Evolutionary conservation across 176 grass and related monocot species (phyloP).

Genomic region (Ensete glaucum): DNA sequence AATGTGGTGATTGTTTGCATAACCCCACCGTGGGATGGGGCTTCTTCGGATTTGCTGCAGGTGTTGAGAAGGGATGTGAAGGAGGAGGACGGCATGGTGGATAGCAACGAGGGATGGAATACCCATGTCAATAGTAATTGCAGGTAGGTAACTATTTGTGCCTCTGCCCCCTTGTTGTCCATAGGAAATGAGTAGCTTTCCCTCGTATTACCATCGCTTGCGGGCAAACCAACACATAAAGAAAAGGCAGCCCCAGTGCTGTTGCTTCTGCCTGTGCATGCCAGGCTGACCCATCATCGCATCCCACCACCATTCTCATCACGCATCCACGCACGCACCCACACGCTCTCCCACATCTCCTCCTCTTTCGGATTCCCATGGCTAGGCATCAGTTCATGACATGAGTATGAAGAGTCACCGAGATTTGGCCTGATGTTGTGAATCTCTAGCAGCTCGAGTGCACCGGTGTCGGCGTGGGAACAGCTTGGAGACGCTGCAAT

Average conservation of each 20-base stretch:
- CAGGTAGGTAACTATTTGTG: slow-evolving; percentile 13
- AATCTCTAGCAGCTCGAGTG: neutral
- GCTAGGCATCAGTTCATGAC: neutral
- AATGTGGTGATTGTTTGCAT: neutral
- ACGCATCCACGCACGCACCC: slow-evolving; percentile 13
- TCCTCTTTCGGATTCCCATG: neutral
- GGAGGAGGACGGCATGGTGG: slow-evolving; percentile 9
- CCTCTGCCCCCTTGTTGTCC: neutral
- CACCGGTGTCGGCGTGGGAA: neutral
- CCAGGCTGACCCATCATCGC: slow-evolving; percentile 19
- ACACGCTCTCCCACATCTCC: neutral
- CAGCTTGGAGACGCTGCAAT: neutral
- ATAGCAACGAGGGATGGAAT: slow-evolving; percentile 9
- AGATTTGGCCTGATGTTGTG: neutral
- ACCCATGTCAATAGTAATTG: slow-evolving; percentile 14
- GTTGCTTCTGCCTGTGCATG: slow-evolving; percentile 6
- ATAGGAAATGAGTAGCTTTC: neutral
- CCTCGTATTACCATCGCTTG: neutral
- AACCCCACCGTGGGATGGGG: neutral
- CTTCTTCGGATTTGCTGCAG: slow-evolving; percentile 6
- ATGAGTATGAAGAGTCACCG: too few relatives aligned
- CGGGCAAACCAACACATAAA: neutral
- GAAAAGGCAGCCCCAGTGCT: slow-evolving; percentile 2
- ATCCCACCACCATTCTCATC: slow-evolving; percentile 6
- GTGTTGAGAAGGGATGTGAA: slow-evolving; percentile 2